A percentile compares a stretch with the other conserved stretches of the same genome.
Evolutionary conservation across 2,329 filamentous ascomycete genomes (phyloP).

Genomic region (Aaosphaeria arxii): DNA sequence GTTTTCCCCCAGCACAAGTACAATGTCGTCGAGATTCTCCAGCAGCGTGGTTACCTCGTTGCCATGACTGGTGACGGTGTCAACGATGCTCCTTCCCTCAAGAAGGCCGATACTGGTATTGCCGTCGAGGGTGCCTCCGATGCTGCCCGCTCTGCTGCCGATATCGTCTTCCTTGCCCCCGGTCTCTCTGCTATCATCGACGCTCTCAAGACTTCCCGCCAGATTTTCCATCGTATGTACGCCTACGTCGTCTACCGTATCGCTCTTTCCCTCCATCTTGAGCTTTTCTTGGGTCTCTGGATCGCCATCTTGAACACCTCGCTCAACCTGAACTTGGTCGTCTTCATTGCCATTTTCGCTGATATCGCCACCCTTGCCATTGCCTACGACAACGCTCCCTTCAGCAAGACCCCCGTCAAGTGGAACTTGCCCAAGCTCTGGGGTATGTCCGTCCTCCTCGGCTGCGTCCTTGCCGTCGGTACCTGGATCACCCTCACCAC

Average conservation of each 20-base stretch:
- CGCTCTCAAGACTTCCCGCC: conserved; percentile 85
- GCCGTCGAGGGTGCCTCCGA: conserved; percentile 90
- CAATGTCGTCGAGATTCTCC: conserved; percentile 88
- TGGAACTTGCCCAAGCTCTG: conserved; percentile 94
- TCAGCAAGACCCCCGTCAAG: conserved; percentile 82
- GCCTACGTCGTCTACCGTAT: conserved; percentile 96
- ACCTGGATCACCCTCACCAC: conserved; percentile 89
- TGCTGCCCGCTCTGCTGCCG: conserved; percentile 84
- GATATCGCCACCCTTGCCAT: conserved; percentile 91
- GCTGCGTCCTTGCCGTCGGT: conserved; percentile 74
- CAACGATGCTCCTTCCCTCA: conserved; percentile 88
- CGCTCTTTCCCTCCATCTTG: conserved; percentile 83
- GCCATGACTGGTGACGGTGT: conserved; percentile 97
- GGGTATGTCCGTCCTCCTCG: conserved; percentile 86
- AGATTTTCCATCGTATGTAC: conserved; percentile 97
- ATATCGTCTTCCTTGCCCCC: conserved; percentile 90
- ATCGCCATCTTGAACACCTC: conserved; percentile 83
- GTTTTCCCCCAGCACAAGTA: conserved; percentile 96
- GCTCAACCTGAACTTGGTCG: conserved; percentile 81
- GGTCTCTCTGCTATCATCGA: conserved; percentile 91
- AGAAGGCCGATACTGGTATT: conserved; percentile 96
- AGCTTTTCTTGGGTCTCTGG: conserved; percentile 89
- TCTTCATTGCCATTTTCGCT: conserved; percentile 93
- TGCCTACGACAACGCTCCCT: conserved; percentile 89
- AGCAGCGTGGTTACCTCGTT: conserved; percentile 89